Evolutionary conservation across 345 rosid species (phyloP).

Genomic region (Euphorbia pulcherrima): DNA sequence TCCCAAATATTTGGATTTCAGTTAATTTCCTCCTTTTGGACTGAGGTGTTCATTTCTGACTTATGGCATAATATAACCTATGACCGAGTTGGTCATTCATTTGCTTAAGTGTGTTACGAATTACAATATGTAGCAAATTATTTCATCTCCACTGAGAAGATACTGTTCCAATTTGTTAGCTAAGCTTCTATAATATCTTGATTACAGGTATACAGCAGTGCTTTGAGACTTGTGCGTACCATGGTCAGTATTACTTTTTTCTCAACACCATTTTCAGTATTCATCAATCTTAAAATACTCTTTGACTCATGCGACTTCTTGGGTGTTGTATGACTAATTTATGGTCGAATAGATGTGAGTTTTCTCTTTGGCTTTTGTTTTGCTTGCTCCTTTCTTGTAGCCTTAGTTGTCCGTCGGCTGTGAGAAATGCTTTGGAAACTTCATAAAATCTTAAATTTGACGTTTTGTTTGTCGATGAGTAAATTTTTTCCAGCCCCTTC

Average conservation of each 20-base stretch:
- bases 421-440: not conserved
- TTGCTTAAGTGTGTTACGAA: not conserved
- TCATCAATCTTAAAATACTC: conserved; percentile 2
- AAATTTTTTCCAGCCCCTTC: not conserved
- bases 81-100: not conserved
- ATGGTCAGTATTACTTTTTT: conserved; percentile 55
- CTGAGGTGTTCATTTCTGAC: not conserved
- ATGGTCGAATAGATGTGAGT: not conserved
- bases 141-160: not conserved
- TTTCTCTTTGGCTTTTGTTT: not conserved
- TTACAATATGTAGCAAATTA: too few relatives aligned
- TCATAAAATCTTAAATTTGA: not conserved
- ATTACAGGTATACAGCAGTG: conserved; percentile 91
- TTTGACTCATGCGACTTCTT: not conserved
- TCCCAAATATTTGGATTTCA: not conserved
- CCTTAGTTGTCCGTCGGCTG: not conserved
- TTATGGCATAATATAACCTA: too few relatives aligned
- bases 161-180: not conserved
- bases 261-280: not conserved
- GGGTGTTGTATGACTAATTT: not conserved
- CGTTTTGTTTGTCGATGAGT: not conserved
- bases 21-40: conserved; percentile 3
- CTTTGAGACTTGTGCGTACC: conserved; percentile 87
- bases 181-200: conserved; percentile 7
- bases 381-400: not conserved